phyloP scores from a whole-genome alignment of 805 yeast species.

The Kodamaea fukazawae region DNA sequence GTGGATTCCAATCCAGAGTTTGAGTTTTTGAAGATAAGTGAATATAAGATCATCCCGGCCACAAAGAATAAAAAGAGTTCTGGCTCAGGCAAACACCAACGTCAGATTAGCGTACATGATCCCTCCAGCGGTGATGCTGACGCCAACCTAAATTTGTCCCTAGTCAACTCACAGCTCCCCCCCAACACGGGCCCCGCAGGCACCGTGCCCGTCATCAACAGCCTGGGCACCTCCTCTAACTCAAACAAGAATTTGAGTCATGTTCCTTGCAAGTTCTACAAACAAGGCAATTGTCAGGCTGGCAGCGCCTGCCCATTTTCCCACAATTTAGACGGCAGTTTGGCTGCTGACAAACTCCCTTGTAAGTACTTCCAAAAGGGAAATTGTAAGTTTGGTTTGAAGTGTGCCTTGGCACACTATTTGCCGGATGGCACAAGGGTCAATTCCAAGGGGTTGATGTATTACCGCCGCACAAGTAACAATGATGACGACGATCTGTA shows the following conservation, averaged over 20 bases:
- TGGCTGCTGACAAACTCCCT: conserved; percentile 54
- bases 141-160: conserved; percentile 16
- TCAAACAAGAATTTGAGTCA: conserved; percentile 65
- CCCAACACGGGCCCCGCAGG: conserved; percentile 39
- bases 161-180: conserved; percentile 24
- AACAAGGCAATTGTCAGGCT: conserved; percentile 94
- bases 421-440: conserved; percentile 86
- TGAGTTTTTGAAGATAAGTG: conserved; percentile 7
- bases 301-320: conserved; percentile 90
- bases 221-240: conserved; percentile 11
- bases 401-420: conserved; percentile 92
- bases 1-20: conserved; percentile 7
- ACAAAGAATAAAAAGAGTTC: conserved; percentile 5
- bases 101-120: conserved; percentile 4
- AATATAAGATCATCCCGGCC: conserved; percentile 8
- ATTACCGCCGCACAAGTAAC: conserved; percentile 4
- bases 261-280: conserved; percentile 93
- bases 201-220: conserved; percentile 17
- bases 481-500: neutral
- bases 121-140: conserved; percentile 8
- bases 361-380: conserved; percentile 96
- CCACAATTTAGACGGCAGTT: conserved; percentile 62
- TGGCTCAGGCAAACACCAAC: neutral
- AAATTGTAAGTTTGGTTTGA: conserved; percentile 92
- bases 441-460: conserved; percentile 40